These are phyloP conservation scores for Sideroxylon spinosum DNA, from an alignment of 179 eudicot species.

Conservation along the genomic window DNA sequence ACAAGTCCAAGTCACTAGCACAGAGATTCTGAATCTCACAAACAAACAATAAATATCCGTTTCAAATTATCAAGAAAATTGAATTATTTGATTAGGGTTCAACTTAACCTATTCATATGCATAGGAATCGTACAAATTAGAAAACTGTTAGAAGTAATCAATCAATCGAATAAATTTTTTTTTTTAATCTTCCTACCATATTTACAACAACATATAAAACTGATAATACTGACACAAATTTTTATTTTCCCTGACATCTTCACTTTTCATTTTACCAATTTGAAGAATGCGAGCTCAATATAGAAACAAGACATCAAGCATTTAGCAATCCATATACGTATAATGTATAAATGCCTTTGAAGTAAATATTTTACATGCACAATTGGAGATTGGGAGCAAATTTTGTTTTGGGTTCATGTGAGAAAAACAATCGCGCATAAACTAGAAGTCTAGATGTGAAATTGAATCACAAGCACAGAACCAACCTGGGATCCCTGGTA, in stretches of 20 bases:
- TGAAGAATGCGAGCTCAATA: background rate
- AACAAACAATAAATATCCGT: background rate
- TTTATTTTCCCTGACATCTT: background rate
- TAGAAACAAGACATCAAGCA: background rate
- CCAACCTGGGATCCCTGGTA: slow-evolving; percentile 92
- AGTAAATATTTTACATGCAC: background rate
- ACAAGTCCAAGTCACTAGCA: background rate
- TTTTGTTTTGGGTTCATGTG: background rate
- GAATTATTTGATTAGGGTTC: too few relatives aligned
- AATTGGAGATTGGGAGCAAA: background rate
- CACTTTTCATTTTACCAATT: background rate
- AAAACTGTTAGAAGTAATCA: too few relatives aligned
- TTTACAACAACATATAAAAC: too few relatives aligned
- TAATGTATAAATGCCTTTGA: background rate
- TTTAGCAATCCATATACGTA: background rate
- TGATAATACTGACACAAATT: background rate
- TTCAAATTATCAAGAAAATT: background rate
- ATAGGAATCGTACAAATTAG: too few relatives aligned
- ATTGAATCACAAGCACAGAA: slow-evolving; percentile 11
- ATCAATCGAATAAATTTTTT: too few relatives aligned
- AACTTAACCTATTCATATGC: too few relatives aligned
- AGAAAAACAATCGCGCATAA: background rate
- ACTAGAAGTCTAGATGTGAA: background rate
- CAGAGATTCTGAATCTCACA: background rate
- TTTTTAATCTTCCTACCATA: too few relatives aligned